Evolutionary conservation across 1,284 basidiomycete species (phyloP).

Genomic region (Ustilago lituana): DNA sequence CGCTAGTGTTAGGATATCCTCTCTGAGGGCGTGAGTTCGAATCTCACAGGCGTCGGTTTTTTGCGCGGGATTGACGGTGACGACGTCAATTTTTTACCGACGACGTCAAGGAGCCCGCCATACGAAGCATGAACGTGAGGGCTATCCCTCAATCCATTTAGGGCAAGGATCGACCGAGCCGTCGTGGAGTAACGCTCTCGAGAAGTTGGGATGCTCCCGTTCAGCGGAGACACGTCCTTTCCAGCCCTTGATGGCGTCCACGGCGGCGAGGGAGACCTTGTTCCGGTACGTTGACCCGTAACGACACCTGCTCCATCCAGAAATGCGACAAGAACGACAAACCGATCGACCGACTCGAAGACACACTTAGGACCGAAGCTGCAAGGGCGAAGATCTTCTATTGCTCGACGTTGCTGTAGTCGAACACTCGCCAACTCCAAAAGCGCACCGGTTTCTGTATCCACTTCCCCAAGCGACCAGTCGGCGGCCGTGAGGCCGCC

Average conservation of each 20-base stretch:
- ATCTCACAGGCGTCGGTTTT: constrained; percentile 50
- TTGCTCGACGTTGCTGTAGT: constrained; percentile 5
- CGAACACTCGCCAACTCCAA: constrained; percentile 6
- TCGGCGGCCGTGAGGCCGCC: too few relatives aligned
- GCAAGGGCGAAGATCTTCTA: constrained; percentile 15
- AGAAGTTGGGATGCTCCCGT: constrained; percentile 10
- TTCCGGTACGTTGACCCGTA: constrained; percentile 1
- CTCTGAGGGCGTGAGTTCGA: constrained; percentile 57
- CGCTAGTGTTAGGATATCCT: constrained; percentile 45
- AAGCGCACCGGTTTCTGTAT: constrained; percentile 1
- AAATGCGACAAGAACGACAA: too few relatives aligned
- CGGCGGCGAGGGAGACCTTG: not conserved
- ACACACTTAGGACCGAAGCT: constrained; percentile 13
- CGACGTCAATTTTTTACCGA: constrained; percentile 11
- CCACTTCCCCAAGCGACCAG: too few relatives aligned
- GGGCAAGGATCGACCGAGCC: constrained; percentile 3
- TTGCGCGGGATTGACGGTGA: constrained; percentile 5
- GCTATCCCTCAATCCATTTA: constrained; percentile 12
- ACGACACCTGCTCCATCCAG: not conserved
- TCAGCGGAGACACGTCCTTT: not conserved
- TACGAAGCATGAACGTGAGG: constrained; percentile 4
- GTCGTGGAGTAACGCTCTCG: not conserved
- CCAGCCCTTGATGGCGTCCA: not conserved
- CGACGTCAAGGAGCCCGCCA: constrained; percentile 12
- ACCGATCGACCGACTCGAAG: too few relatives aligned